Evolutionary conservation across 345 rosid genomes (phyloP).

Genomic region (Pistacia integerrima): DNA sequence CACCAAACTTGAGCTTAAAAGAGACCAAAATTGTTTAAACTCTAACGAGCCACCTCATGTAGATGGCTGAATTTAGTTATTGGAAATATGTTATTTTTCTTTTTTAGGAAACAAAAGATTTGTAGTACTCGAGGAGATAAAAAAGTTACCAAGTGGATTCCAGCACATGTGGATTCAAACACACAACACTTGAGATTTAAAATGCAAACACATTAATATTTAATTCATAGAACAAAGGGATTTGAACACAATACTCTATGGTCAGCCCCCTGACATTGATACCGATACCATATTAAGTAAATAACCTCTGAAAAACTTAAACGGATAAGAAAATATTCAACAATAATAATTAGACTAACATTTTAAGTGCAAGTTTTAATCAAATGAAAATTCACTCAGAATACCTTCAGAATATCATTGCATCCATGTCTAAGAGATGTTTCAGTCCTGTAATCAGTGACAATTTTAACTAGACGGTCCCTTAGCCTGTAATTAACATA

Average conservation of each 20-base stretch:
- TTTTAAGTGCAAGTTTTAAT: not conserved
- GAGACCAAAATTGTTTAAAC: not conserved
- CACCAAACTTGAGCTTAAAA: not conserved
- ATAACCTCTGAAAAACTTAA: too few species aligned
- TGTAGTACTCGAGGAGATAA: too few species aligned
- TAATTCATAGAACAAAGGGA: too few species aligned
- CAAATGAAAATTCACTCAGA: not conserved
- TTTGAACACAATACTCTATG: too few species aligned
- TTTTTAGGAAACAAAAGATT: too few species aligned
- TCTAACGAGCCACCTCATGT: not conserved
- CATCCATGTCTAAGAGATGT: conserved; percentile 98
- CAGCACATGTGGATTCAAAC: not conserved
- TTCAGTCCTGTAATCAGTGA: conserved; percentile 97
- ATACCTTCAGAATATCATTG: conserved; percentile 94
- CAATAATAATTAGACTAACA: not conserved
- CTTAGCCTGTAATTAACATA: conserved; percentile 61
- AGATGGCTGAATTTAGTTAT: not conserved
- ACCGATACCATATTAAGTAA: not conserved
- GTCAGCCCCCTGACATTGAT: not conserved
- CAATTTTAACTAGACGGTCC: conserved; percentile 89
- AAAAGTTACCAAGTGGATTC: not conserved
- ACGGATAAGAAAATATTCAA: not conserved
- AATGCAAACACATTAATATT: not conserved
- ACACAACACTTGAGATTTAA: not conserved
- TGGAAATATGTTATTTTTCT: too few species aligned